A percentile compares a stretch with the other conserved stretches of the same genome.
phyloP scores from a whole-genome alignment of 441 rosid species.

The Gossypium gossypioides region DNA sequence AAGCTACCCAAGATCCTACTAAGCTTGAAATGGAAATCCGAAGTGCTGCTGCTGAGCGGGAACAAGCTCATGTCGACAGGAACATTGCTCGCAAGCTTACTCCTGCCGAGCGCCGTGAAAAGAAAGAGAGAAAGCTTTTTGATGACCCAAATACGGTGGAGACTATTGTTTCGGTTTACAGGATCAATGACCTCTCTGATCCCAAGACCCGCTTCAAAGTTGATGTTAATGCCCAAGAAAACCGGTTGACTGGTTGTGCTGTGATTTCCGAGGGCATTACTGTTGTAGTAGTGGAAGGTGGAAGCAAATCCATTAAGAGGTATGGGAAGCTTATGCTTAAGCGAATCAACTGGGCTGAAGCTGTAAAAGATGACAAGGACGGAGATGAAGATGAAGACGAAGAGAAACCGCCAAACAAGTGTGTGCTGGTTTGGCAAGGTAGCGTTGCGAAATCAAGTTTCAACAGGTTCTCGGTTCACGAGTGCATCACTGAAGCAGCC shows the following conservation, averaged over 20 bases:
- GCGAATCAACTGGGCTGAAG: conserved; percentile 81
- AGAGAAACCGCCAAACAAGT: conserved; percentile 54
- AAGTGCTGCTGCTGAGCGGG: conserved; percentile 92
- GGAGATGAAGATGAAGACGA: conserved; percentile 34
- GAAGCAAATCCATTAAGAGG: conserved; percentile 78
- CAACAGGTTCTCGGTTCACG: conserved; percentile 54
- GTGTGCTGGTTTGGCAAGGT: conserved; percentile 91
- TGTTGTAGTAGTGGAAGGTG: conserved; percentile 83
- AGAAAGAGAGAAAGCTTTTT: conserved; percentile 84
- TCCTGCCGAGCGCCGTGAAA: conserved; percentile 85
- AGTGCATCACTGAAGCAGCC: conserved; percentile 78
- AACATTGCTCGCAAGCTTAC: conserved; percentile 82
- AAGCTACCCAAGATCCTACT: conserved; percentile 95
- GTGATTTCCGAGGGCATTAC: conserved; percentile 64
- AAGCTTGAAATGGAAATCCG: conserved; percentile 86
- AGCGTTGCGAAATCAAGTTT: conserved; percentile 63
- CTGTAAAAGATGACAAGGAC: conserved; percentile 26
- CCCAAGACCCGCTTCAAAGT: conserved; percentile 73
- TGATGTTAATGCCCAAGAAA: conserved; percentile 82
- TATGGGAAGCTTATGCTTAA: conserved; percentile 74
- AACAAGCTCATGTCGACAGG: conserved; percentile 91
- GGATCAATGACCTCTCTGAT: conserved; percentile 68
- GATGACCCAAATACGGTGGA: conserved; percentile 58
- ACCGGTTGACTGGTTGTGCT: conserved; percentile 67
- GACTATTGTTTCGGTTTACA: conserved; percentile 78